Conservation (phyloP, 2,329 filamentous ascomycete genomes). For the Nothopassalora personata region DNA sequence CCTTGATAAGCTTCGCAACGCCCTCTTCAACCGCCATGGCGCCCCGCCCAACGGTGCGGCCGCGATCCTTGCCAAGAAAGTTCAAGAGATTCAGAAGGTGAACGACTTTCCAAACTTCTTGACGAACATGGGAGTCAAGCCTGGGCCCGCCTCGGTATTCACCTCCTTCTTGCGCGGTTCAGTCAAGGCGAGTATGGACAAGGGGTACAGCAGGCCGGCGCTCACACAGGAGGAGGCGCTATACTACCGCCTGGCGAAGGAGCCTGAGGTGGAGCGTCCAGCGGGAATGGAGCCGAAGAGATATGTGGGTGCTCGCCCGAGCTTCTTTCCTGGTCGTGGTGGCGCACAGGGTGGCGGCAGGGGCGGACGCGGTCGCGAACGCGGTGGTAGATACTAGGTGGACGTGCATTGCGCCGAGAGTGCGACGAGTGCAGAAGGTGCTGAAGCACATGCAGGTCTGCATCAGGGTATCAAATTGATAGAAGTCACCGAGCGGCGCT, state of each 20-base stretch:
- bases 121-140: constrained; percentile 11
- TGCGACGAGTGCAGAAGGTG: not conserved
- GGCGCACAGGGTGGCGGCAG: constrained; percentile 3
- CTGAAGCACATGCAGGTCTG: not conserved
- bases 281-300: constrained; percentile 7
- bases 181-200: constrained; percentile 15
- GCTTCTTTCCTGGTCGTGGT: constrained; percentile 14
- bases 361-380: not conserved
- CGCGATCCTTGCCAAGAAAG: constrained; percentile 10
- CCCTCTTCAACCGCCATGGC: constrained; percentile 20
- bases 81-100: constrained; percentile 20
- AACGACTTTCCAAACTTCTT: constrained; percentile 17
- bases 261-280: constrained; percentile 13
- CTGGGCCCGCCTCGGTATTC: constrained; percentile 8
- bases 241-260: constrained; percentile 11
- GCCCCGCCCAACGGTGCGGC: constrained; percentile 19
- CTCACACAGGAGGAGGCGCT: constrained; percentile 19
- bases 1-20: constrained; percentile 11
- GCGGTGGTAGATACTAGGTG: not conserved
- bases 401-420: not conserved
- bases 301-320: not conserved
- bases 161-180: constrained; percentile 13
- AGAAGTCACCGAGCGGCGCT: not conserved
- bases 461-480: not conserved
- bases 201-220: constrained; percentile 18